Percentiles rank a stretch among this genome's conserved stretches.
These are phyloP conservation scores for Globomyces pollinis-pini DNA, from an alignment of 192 early-diverging fungal genomes.

Conservation along the genomic window DNA sequence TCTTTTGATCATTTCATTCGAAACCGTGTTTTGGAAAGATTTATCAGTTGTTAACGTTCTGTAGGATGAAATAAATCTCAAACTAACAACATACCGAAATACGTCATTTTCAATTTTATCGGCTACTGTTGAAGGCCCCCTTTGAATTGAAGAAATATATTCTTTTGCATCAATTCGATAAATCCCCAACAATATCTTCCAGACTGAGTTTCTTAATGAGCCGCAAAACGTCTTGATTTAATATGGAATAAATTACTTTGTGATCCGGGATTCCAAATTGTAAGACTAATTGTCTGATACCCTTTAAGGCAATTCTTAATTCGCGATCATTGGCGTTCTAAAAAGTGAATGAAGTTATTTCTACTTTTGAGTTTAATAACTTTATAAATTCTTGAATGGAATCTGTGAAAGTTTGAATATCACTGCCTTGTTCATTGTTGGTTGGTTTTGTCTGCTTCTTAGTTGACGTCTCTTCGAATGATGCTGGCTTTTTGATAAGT, in stretches of 20 bases:
- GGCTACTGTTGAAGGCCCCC: conserved; percentile 62
- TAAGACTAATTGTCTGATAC: conserved; percentile 48
- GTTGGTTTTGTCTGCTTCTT: neutral
- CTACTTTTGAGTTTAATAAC: conserved; percentile 27
- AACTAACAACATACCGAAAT: too few species aligned
- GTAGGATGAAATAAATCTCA: too few species aligned
- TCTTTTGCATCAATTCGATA: conserved; percentile 62
- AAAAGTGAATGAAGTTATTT: too few species aligned
- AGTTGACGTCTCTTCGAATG: neutral
- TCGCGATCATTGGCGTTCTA: conserved; percentile 48
- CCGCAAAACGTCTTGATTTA: neutral
- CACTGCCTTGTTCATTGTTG: neutral
- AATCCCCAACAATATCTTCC: conserved; percentile 70
- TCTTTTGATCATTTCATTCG: conserved; percentile 65
- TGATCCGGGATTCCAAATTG: conserved; percentile 54
- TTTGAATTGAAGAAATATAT: conserved; percentile 63
- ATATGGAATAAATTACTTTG: neutral
- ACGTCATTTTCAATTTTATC: conserved; percentile 88
- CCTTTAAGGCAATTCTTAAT: conserved; percentile 45
- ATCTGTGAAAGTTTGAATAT: neutral
- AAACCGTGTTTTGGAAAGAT: conserved; percentile 61
- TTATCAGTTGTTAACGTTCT: conserved; percentile 73
- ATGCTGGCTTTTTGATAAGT: neutral
- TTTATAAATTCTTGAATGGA: neutral
- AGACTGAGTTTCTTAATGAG: conserved; percentile 30